Evolutionary conservation across 768 basidiomycete species (phyloP).

Genomic region (Crepidotus variabilis): DNA sequence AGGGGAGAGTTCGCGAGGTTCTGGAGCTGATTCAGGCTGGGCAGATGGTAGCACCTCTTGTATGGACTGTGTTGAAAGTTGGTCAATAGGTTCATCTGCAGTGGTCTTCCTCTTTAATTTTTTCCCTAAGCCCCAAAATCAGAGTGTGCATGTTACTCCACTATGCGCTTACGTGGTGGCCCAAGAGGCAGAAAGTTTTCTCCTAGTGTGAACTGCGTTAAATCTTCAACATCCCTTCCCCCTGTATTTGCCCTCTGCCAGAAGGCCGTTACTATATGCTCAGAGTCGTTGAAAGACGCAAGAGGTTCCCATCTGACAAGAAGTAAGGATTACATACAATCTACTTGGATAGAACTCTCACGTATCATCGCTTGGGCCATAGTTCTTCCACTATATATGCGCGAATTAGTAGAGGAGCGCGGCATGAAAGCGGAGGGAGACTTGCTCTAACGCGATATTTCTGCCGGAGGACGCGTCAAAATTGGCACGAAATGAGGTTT

Average conservation of each 20-base stretch:
- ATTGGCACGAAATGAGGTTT: conserved; percentile 5
- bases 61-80: neutral
- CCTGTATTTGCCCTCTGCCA: conserved; percentile 44
- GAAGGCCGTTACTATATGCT: conserved; percentile 50
- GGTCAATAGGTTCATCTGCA: neutral
- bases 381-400: conserved; percentile 56
- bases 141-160: neutral
- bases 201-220: conserved; percentile 46
- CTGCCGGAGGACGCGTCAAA: conserved; percentile 28
- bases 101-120: conserved; percentile 4
- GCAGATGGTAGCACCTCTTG: neutral
- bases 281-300: conserved; percentile 54
- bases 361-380: conserved; percentile 51
- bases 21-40: neutral
- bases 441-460: conserved; percentile 58
- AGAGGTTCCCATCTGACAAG: conserved; percentile 61
- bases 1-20: neutral
- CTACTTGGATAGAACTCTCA: conserved; percentile 27
- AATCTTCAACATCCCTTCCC: conserved; percentile 46
- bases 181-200: conserved; percentile 55
- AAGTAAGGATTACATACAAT: neutral
- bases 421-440: neutral
- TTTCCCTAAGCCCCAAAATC: conserved; percentile 1
- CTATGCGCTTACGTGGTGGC: conserved; percentile 48
- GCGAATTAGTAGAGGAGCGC: neutral